Base-by-base conservation (phyloP, 2,329 filamentous ascomycete genomes). In the Gyromitra esculenta region DNA sequence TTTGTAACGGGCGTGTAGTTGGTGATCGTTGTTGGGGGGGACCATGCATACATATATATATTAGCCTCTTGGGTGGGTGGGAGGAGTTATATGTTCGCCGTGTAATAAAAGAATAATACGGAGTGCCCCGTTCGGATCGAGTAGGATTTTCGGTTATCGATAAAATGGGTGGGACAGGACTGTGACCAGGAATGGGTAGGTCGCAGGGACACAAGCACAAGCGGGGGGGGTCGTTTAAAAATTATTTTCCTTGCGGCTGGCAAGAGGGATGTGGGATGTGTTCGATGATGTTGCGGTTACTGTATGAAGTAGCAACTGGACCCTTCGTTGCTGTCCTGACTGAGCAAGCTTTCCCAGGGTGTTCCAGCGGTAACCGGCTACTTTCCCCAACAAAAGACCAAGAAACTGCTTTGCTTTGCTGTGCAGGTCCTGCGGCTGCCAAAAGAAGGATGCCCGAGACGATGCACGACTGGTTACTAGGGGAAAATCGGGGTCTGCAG, bases 361-460 rank as follows among this genome's bases (percentile, higher is more conserved):
- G 54, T 69, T 69, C 66, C 68, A 74, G 54, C 72, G 65, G 72
- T 75, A 75, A 50, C 66, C 72, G 65, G 66, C 65, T 71, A 68
- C 71, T 57, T 73, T 18, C 65, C 64, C 66, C 66, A 71, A 71
- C 67, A 71, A 60, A 69, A 59, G 39, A 39, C 31, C 65, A 54
- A 63, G 52, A 31, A 62, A 43, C 57, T 75, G 65, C 56, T 57
- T 69, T 64, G 72, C 39, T 70, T 69, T 64, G 72, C 39, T 70
- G 59, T 67, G 72, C 65, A 64, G 72, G 59, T 52, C 57, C 59
- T 72, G 69, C 69, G 50, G 50, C 59, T 75, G 65, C 72, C 72
- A 56, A 75, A 75, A 75, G 72, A 57, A 75, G 25, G 72, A 75
- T 75, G 65, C 65, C 72, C 66, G 66, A 75, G 72, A 75, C 72